Evolutionary conservation across 1,284 basidiomycete species (phyloP).

Genomic region (Hypsizygus ulmarius): DNA sequence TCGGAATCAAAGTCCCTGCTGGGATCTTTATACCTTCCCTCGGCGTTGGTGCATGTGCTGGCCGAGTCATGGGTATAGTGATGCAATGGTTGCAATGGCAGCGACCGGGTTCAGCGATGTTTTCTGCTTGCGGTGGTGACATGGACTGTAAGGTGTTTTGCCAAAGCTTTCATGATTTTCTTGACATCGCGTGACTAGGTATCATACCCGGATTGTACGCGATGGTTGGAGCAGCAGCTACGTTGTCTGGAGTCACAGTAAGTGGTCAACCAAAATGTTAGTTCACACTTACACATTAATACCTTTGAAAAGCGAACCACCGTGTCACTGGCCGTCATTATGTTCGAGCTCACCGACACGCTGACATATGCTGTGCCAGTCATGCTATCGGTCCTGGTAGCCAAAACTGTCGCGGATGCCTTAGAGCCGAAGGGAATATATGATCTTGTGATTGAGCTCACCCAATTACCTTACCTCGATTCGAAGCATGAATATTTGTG

Average conservation of each 20-base stretch:
- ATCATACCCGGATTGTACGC: conserved; percentile 86
- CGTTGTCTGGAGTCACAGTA: conserved; percentile 86
- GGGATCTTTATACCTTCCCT: conserved; percentile 98
- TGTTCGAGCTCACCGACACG: conserved; percentile 95
- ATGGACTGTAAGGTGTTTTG: conserved; percentile 49
- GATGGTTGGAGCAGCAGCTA: conserved; percentile 89
- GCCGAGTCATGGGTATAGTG: conserved; percentile 81
- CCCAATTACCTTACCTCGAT: conserved; percentile 86
- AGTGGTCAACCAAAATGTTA: conserved; percentile 18
- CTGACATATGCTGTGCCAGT: conserved; percentile 94
- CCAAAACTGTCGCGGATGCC: conserved; percentile 91
- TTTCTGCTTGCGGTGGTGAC: conserved; percentile 65
- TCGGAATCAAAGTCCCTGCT: conserved; percentile 91
- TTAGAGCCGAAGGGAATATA: conserved; percentile 95
- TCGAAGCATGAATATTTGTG: conserved; percentile 87
- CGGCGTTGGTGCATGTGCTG: conserved; percentile 95
- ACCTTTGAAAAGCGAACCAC: conserved; percentile 62
- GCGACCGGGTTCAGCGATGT: conserved; percentile 62
- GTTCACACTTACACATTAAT: conserved; percentile 1
- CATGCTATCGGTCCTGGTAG: conserved; percentile 88
- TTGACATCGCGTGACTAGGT: conserved; percentile 27
- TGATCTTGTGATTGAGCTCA: conserved; percentile 86
- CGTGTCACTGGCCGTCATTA: conserved; percentile 93
- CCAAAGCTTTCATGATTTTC: neutral
- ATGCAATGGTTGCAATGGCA: conserved; percentile 79